These are phyloP conservation scores for Iberis pinnata DNA, from an alignment of 345 rosid species.

Conservation along the genomic window DNA sequence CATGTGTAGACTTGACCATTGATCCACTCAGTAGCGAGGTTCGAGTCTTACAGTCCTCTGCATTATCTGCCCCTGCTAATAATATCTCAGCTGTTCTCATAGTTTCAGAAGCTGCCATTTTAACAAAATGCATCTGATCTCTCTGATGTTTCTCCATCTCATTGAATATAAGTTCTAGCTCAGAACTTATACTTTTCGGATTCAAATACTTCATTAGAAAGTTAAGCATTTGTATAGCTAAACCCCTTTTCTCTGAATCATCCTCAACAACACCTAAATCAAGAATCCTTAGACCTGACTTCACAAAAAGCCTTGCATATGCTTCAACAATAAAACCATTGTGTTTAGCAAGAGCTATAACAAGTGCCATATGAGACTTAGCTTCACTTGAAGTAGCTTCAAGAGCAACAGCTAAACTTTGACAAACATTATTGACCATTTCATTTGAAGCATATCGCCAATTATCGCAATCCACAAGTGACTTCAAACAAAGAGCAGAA, in stretches of 20 bases:
- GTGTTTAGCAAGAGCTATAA: constrained; percentile 81
- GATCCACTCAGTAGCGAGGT: constrained; percentile 27
- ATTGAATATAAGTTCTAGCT: constrained; percentile 50
- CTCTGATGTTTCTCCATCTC: constrained; percentile 80
- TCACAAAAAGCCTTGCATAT: constrained; percentile 74
- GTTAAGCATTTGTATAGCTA: constrained; percentile 89
- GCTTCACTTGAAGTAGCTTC: constrained; percentile 76
- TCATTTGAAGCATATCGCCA: constrained; percentile 84
- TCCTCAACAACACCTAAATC: constrained; percentile 52
- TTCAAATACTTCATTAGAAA: constrained; percentile 86
- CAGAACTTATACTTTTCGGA: constrained; percentile 67
- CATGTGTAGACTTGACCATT: constrained; percentile 37
- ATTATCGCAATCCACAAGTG: constrained; percentile 80
- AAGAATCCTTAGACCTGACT: constrained; percentile 63
- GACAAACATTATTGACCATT: constrained; percentile 81
- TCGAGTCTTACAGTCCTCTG: constrained; percentile 20
- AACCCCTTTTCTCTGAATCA: constrained; percentile 66
- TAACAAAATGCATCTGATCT: constrained; percentile 78
- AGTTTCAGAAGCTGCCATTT: constrained; percentile 84
- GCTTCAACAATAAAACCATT: constrained; percentile 78
- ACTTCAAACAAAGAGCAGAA: constrained; percentile 88
- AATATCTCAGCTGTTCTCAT: constrained; percentile 69
- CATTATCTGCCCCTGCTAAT: constrained; percentile 43
- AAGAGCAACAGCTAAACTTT: constrained; percentile 80
- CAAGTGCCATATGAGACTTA: constrained; percentile 67